These are phyloP conservation scores for Colletotrichum graminicola DNA, from an alignment of 2,329 filamentous ascomycete species.

Conservation along the genomic window DNA sequence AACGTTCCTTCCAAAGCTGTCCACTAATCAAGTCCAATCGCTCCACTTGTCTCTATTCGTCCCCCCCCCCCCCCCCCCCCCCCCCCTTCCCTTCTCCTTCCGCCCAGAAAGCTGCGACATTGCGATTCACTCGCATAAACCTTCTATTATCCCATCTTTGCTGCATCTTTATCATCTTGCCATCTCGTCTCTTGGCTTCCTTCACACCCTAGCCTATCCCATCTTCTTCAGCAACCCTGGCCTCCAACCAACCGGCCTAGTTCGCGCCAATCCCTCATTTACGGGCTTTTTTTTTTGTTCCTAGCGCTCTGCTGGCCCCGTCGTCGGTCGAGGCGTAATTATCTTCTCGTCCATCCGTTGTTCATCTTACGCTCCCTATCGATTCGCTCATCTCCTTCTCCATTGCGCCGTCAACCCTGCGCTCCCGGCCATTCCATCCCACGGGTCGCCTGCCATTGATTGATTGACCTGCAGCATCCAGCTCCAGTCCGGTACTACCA, in stretches of 20 bases:
- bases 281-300: slow-evolving; percentile 2
- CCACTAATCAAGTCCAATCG: not conserved
- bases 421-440: slow-evolving; percentile 15
- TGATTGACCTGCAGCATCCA: slow-evolving; percentile 10
- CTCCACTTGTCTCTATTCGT: slow-evolving; percentile 2
- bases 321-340: slow-evolving; percentile 19
- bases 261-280: slow-evolving; percentile 10
- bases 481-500: slow-evolving; percentile 1
- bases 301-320: slow-evolving; percentile 15
- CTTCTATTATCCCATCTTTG: not conserved
- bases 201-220: not conserved
- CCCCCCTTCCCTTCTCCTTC: not conserved
- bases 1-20: not conserved
- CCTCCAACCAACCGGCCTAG: not conserved
- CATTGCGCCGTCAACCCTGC: slow-evolving; percentile 1
- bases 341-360: not conserved
- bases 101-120: not conserved
- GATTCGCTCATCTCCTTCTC: not conserved
- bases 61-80: not conserved
- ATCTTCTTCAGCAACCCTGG: slow-evolving; percentile 14
- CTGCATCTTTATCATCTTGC: slow-evolving; percentile 7
- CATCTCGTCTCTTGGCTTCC: not conserved
- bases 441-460: slow-evolving; percentile 21
- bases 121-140: not conserved
- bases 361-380: slow-evolving; percentile 3